Base-by-base conservation (phyloP, 2,329 filamentous ascomycete species). In the Colletotrichum brevisporum region DNA sequence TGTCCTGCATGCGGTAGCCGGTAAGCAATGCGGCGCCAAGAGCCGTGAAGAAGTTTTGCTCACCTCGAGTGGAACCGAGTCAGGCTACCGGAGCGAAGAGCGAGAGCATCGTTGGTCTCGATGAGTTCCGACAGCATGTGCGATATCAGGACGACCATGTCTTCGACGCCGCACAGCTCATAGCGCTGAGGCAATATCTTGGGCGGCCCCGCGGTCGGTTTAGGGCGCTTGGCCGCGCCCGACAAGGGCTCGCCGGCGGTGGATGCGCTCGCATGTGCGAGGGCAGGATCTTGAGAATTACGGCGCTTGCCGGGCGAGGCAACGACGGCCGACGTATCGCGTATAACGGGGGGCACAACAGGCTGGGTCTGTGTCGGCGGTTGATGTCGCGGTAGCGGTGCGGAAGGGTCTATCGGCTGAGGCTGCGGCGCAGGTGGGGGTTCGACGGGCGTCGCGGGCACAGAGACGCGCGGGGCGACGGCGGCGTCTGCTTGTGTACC, bases 51-150 rank as follows among this genome's bases (percentile, higher is more conserved):
- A 56, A 15, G 41, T 45, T 61, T 59, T 52, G 31, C 82, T 69
- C 86, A 94, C 92, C 95, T 91, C 52, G 94, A 98, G 80, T 99
- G 96, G 79, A 99, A 99, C 62, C 96, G 89, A 58, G 96, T 99
- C 64, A 99, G 86, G 41, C 94, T 92, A 41, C 94, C 94, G 73
- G 94, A 93, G 74, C 92, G 90, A 63, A 98, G 88, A 54, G 95
- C 95, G 71, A 96, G 90, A 56, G 88, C 88, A 79, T 99, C 96
- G 76, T 99, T 99, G 71, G 95, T 93, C 71, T 93, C 91, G 73
- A 99, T 97, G 55, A 99, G 85, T 81, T 99, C 96, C 80, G 95
- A 91, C 55, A 99, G 87, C 96, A 99, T 98, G 76, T 97, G 94
- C 53, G 95, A 91, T 73, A 99, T 96, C 70, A 99, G 84, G 50